Percentiles rank a stretch among this genome's conserved stretches.
These are phyloP conservation scores for Trichosporon sp. DNA, from an alignment of 1,284 basidiomycete species.

Conservation along the genomic window DNA sequence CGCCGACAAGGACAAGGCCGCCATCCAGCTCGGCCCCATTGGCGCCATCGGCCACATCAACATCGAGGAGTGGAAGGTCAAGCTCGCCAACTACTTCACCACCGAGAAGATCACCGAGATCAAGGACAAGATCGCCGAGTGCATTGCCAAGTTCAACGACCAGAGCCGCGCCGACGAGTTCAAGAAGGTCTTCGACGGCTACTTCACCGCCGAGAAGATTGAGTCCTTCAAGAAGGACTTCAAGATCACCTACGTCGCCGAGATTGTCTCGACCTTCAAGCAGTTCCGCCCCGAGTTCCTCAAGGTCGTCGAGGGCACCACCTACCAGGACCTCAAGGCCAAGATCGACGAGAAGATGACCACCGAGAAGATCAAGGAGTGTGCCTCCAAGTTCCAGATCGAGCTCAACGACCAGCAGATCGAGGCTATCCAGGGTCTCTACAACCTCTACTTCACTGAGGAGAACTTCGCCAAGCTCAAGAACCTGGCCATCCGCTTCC, in stretches of 20 bases:
- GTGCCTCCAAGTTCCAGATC: background rate
- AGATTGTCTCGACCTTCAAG: background rate
- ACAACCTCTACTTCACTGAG: background rate
- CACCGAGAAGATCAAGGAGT: background rate
- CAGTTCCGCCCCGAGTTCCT: background rate
- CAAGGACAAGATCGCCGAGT: background rate
- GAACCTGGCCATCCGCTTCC: background rate
- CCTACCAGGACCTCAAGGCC: background rate
- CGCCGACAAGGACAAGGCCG: background rate
- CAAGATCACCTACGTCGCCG: background rate
- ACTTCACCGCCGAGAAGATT: slow-evolving; percentile 2
- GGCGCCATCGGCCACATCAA: background rate
- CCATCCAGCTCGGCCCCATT: background rate
- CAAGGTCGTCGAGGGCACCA: background rate
- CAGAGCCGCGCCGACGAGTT: background rate
- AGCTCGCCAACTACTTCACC: background rate
- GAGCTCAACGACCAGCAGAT: background rate
- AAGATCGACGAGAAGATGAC: background rate
- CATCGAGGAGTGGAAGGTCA: background rate
- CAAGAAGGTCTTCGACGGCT: slow-evolving; percentile 6
- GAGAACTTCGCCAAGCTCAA: background rate
- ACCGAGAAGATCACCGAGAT: background rate
- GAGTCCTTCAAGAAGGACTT: background rate
- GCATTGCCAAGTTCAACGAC: background rate
- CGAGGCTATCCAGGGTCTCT: background rate